Conservation (phyloP, 495 filamentous ascomycete species). For the Neurospora tetraspora region DNA sequence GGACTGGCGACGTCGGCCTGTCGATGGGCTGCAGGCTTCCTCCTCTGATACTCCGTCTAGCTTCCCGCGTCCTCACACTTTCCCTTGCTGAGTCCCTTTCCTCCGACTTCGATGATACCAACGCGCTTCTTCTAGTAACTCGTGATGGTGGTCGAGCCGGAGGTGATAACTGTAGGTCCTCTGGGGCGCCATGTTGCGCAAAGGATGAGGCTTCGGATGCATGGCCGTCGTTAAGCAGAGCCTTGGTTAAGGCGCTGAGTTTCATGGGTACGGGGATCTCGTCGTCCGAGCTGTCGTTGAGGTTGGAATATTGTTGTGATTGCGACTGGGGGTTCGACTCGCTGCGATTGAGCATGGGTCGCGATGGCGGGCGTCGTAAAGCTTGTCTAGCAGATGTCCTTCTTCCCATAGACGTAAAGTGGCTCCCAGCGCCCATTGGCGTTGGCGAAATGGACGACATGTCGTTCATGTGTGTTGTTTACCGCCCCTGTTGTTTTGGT, state of each 20-base stretch:
- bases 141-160: slow-evolving; percentile 41
- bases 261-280: slow-evolving; percentile 62
- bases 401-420: slow-evolving; percentile 25
- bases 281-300: slow-evolving; percentile 65
- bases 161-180: slow-evolving; percentile 45
- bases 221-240: slow-evolving; percentile 57
- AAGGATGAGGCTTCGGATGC: slow-evolving; percentile 5
- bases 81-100: slow-evolving; percentile 3
- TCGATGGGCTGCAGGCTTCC: slow-evolving; percentile 26
- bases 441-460: slow-evolving; percentile 31
- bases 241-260: slow-evolving; percentile 70
- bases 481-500: slow-evolving; percentile 3
- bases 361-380: slow-evolving; percentile 25
- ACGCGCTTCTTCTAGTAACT: slow-evolving; percentile 35
- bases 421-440: slow-evolving; percentile 23
- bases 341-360: slow-evolving; percentile 23
- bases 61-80: slow-evolving; percentile 14
- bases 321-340: slow-evolving; percentile 26
- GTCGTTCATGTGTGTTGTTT: neutral
- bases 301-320: slow-evolving; percentile 19
- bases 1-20: slow-evolving; percentile 27
- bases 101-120: slow-evolving; percentile 19
- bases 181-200: slow-evolving; percentile 20
- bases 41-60: slow-evolving; percentile 27
- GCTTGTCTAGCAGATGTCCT: slow-evolving; percentile 35